Evolutionary conservation across 345 rosid genomes (phyloP).

Genomic region (Punica granatum): DNA sequence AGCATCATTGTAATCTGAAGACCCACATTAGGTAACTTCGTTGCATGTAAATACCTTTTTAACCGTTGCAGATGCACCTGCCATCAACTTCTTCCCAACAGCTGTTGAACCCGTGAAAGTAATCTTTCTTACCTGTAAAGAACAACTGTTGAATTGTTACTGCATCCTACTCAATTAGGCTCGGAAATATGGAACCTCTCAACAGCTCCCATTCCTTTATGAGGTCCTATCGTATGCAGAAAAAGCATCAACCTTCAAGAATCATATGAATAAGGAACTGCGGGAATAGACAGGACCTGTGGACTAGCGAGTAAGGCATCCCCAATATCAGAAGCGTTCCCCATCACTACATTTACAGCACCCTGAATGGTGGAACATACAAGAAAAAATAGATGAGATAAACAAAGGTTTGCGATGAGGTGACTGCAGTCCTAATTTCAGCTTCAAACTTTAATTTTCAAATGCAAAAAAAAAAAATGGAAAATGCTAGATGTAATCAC

Average conservation of each 20-base stretch:
- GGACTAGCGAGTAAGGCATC: slow-evolving; percentile 72
- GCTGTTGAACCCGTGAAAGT: slow-evolving; percentile 97
- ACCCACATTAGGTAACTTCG: slow-evolving; percentile 2
- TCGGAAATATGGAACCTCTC: too few relatives aligned
- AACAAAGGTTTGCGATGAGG: not conserved
- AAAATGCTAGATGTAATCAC: not conserved
- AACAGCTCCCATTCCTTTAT: too few relatives aligned
- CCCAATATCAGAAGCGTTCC: slow-evolving; percentile 84
- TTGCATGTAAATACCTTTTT: slow-evolving; percentile 52
- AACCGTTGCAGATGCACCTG: slow-evolving; percentile 88
- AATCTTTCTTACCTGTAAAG: slow-evolving; percentile 75
- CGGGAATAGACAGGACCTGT: slow-evolving; percentile 41
- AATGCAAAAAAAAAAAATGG: not conserved
- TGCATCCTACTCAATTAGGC: not conserved
- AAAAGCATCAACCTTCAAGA: slow-evolving; percentile 8
- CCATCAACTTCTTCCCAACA: slow-evolving; percentile 97
- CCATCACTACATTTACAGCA: slow-evolving; percentile 74
- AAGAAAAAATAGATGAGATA: not conserved
- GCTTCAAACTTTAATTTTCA: not conserved
- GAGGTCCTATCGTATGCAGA: too few relatives aligned
- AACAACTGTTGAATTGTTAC: slow-evolving; percentile 6
- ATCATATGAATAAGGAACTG: slow-evolving; percentile 5
- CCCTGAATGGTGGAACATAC: slow-evolving; percentile 37
- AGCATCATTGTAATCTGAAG: not conserved
- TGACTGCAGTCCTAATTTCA: too few relatives aligned